Conservation (phyloP, 129 eudicot genomes). For the Ambrosia trifida region DNA sequence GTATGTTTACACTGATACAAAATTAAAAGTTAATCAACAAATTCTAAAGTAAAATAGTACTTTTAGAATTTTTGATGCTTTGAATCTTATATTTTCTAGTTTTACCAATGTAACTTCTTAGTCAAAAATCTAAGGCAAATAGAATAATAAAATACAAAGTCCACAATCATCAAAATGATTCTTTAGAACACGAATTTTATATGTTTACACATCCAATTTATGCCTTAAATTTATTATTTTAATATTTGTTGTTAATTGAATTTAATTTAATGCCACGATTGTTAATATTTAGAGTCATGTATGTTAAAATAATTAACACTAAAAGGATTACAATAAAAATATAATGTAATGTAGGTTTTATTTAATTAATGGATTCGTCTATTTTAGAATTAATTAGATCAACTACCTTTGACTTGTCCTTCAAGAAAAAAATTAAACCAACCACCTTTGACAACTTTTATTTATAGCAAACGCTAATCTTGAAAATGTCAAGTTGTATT, state of each 20-base stretch:
- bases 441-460: slow-evolving; percentile 32
- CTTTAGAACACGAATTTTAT: background rate
- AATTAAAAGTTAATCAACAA: background rate
- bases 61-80: slow-evolving; percentile 10
- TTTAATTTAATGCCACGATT: background rate
- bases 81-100: background rate
- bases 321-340: background rate
- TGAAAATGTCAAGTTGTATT: slow-evolving; percentile 30
- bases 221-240: background rate
- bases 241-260: background rate
- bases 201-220: background rate
- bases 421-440: slow-evolving; percentile 23
- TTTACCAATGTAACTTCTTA: background rate
- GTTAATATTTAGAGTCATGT: slow-evolving; percentile 1
- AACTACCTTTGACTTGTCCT: slow-evolving; percentile 39
- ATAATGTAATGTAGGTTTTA: background rate
- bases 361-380: slow-evolving; percentile 11
- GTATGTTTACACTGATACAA: background rate
- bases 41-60: slow-evolving; percentile 6
- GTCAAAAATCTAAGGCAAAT: background rate
- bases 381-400: slow-evolving; percentile 13
- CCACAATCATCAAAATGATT: background rate
- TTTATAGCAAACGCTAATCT: slow-evolving; percentile 8
- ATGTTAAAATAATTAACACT: background rate
- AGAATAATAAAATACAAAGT: background rate